Evolutionary conservation across 208 protist genomes (phyloP), one percentile per base, ranked within the genome.

Genomic region (Trypanosoma caninum): DNA sequence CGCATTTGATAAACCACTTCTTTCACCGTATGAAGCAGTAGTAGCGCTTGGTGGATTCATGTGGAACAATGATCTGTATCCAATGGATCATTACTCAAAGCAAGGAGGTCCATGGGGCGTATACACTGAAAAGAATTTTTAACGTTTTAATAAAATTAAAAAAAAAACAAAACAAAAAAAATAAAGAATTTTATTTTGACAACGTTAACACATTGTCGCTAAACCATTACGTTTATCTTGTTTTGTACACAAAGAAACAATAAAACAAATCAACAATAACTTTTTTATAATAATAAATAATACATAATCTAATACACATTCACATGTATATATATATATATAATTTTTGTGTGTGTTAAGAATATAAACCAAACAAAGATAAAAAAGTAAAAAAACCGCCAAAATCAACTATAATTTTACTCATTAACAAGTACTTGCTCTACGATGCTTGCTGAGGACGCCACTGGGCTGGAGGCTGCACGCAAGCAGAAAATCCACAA

Each of bases 1-100:
- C 65, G 91, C 93, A n/a, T 99, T 99, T 57, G 84, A 82, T 50
- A 87, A 78, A 31, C 98, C 98, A 8, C 69, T 99, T 20, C 74
- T 99, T 23, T 97, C 93, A n/a, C 93, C 98, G 3, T 99, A 99
- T 72, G 98, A 99, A 76, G 84, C 91, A 13, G 82, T 96, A 65
- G 96, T 99, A 30, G 92, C 89, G 8, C 73, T 99, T 13, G 77
- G 84, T n/a, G 68, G 53, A 23, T 74, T 82, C 3, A 61, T 78
- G 35, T 98, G 95, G 95, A 83, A 87, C 34, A 57, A 78, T 5
- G 61, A 73, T 40, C 13, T 42, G 44, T 99, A 99, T 65, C 97
- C 97, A 27, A 98, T 99, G 97, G 97, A 99, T 62, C 97, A 97
- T 71, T 99, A 99, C 72, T 94, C 96, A n/a, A 80, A 83, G 44